phyloP scores from a whole-genome alignment of 345 rosid species.

The Mercurialis annua region DNA sequence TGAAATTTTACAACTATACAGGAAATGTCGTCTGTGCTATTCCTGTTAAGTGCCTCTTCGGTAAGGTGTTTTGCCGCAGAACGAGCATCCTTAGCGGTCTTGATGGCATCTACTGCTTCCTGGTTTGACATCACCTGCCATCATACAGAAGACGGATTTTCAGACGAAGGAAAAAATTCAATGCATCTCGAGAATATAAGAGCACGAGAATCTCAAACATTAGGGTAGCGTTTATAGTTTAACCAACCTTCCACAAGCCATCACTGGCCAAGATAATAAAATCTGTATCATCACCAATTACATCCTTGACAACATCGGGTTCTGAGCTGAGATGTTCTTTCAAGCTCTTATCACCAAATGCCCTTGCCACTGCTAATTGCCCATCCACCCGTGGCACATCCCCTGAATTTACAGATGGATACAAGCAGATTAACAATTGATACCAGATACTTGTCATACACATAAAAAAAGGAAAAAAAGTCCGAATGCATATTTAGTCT shows the following conservation, averaged over 20 bases:
- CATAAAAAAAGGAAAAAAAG: not conserved
- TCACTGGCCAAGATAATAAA: constrained; percentile 81
- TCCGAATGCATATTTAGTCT: not conserved
- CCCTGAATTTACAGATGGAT: constrained; percentile 39
- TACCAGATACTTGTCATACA: not conserved
- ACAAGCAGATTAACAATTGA: not conserved
- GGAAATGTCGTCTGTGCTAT: constrained; percentile 86
- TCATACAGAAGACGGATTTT: not conserved
- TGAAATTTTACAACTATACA: constrained; percentile 71
- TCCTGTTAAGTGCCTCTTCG: constrained; percentile 74
- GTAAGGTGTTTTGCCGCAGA: constrained; percentile 81
- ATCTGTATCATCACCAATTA: constrained; percentile 56
- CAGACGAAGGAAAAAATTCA: not conserved
- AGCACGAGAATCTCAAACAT: not conserved
- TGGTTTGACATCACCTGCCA: constrained; percentile 82
- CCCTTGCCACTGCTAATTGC: constrained; percentile 91
- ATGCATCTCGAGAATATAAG: not conserved
- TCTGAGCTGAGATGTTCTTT: constrained; percentile 89
- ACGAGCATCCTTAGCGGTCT: constrained; percentile 65
- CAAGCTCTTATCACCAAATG: constrained; percentile 88
- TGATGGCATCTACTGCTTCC: constrained; percentile 69
- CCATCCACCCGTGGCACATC: constrained; percentile 94
- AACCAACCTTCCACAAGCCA: constrained; percentile 84
- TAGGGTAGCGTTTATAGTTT: constrained; percentile 17
- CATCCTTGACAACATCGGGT: constrained; percentile 60